phyloP scores from a whole-genome alignment of 2,329 filamentous ascomycete species.

The Cladosporium sp. region DNA sequence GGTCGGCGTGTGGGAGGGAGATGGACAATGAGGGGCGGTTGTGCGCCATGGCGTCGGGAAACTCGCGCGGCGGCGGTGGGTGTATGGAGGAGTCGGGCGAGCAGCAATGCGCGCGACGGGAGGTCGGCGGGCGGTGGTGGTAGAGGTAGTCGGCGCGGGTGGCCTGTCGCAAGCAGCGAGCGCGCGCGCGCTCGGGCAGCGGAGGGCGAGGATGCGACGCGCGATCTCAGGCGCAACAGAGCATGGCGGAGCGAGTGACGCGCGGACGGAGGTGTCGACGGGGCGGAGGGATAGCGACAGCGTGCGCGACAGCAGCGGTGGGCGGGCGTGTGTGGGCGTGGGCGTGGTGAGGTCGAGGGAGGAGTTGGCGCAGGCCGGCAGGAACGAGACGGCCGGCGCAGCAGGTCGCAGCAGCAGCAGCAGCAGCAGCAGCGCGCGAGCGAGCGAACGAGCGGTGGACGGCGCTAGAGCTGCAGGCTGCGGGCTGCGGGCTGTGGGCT shows the following conservation, averaged over 20 bases:
- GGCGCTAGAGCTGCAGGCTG: no score
- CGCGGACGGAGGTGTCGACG: conserved; percentile 1
- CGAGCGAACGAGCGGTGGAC: background rate
- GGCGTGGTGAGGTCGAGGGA: background rate
- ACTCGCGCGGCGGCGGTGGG: no score
- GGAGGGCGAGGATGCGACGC: conserved; percentile 6
- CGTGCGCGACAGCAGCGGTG: background rate
- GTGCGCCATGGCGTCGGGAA: conserved; percentile 24
- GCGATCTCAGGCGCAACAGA: background rate
- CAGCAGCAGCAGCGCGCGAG: background rate
- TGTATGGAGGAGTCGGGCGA: background rate
- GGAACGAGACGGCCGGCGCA: background rate
- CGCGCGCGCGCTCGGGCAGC: conserved; percentile 1
- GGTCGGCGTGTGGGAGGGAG: conserved; percentile 42
- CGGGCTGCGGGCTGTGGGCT: no score
- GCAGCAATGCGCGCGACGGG: no score
- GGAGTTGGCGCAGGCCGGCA: background rate
- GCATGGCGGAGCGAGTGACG: conserved; percentile 2
- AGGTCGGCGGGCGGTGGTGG: background rate
- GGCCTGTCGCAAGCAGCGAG: conserved; percentile 6
- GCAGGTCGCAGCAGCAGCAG: background rate
- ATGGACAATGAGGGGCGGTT: conserved; percentile 43
- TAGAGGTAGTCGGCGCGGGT: background rate
- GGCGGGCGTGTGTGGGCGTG: background rate
- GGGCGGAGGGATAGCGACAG: background rate